A percentile compares a stretch with the other conserved stretches of the same genome.
Evolutionary conservation across 1,284 basidiomycete genomes (phyloP).

Genomic region (Rugosomyces carneus): DNA sequence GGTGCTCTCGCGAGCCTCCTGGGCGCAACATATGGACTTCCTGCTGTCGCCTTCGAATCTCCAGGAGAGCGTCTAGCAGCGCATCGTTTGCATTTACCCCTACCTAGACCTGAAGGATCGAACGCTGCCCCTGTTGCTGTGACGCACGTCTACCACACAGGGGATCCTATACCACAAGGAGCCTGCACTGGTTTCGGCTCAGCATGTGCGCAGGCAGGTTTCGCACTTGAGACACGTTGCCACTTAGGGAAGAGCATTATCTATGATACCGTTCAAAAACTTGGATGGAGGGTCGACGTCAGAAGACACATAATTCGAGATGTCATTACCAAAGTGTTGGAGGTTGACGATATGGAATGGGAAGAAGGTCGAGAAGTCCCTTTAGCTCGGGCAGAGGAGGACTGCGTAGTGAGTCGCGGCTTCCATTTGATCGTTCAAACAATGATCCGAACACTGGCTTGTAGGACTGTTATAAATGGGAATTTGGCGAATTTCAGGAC

Average conservation of each 20-base stretch:
- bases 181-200: constrained; percentile 66
- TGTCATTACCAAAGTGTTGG: constrained; percentile 72
- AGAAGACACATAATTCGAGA: constrained; percentile 76
- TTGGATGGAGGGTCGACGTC: constrained; percentile 84
- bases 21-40: constrained; percentile 90
- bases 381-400: constrained; percentile 41
- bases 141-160: constrained; percentile 77
- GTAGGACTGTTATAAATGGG: constrained; percentile 72
- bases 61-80: constrained; percentile 23
- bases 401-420: constrained; percentile 49
- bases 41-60: constrained; percentile 72
- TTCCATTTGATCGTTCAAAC: not conserved
- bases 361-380: constrained; percentile 46
- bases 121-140: constrained; percentile 34
- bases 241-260: constrained; percentile 66
- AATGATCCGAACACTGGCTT: constrained; percentile 5
- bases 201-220: constrained; percentile 60
- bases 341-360: constrained; percentile 50
- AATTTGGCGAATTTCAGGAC: constrained; percentile 53
- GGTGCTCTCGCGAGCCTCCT: constrained; percentile 76
- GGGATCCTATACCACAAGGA: constrained; percentile 78
- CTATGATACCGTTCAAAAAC: constrained; percentile 82
- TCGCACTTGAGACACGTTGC: constrained; percentile 65
- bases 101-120: constrained; percentile 33
- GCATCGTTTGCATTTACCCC: constrained; percentile 74